phyloP scores from a whole-genome alignment of 148 eudicot species.

The Rhododendron mucronatum region DNA sequence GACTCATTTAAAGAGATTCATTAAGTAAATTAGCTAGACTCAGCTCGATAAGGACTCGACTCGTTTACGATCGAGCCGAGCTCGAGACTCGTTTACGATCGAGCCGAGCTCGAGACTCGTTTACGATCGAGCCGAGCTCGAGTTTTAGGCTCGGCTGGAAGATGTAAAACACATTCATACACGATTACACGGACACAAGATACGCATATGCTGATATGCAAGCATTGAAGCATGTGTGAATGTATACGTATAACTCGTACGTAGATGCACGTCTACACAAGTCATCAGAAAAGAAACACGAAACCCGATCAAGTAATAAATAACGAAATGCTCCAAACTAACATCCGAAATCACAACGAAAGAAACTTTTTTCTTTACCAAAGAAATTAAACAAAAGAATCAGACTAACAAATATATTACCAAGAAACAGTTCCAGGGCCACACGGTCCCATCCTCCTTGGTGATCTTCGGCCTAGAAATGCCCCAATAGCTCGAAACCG shows the following conservation, averaged over 20 bases:
- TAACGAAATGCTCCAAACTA: neutral
- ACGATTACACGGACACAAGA: neutral
- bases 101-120: too few species aligned
- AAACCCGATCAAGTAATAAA: neutral
- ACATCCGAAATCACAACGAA: neutral
- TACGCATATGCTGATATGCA: neutral
- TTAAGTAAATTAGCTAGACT: too few species aligned
- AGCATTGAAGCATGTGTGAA: neutral
- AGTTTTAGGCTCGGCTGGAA: too few species aligned
- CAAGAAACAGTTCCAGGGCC: conserved; percentile 85
- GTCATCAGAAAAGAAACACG: neutral
- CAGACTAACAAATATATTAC: conserved; percentile 24
- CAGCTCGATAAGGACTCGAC: too few species aligned
- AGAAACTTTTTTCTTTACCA: too few species aligned
- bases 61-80: too few species aligned
- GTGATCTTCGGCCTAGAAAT: conserved; percentile 39
- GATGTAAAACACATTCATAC: neutral
- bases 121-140: too few species aligned
- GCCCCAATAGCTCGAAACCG: conserved; percentile 74
- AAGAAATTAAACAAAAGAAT: neutral
- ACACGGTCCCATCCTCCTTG: conserved; percentile 59
- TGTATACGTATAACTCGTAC: neutral
- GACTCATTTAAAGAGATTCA: too few species aligned
- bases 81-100: too few species aligned
- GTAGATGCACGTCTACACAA: neutral